phyloP scores from a whole-genome alignment of 768 basidiomycete species.

The Pholiota conissans region DNA sequence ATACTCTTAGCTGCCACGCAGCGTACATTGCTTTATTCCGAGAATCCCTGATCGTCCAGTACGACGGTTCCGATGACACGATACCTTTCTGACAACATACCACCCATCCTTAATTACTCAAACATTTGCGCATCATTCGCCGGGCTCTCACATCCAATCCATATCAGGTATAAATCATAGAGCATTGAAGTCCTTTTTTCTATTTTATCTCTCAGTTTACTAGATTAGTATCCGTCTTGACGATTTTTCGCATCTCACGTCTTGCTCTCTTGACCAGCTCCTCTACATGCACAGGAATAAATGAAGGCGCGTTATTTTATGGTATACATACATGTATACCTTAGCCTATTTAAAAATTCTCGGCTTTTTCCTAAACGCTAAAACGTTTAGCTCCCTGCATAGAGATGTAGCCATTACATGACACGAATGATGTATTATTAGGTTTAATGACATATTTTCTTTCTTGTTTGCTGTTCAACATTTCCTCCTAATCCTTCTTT shows the following conservation, averaged over 20 bases:
- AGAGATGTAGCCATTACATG: not conserved
- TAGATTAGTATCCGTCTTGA: not conserved
- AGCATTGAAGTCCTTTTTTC: not conserved
- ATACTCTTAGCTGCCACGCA: not conserved
- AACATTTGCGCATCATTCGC: not conserved
- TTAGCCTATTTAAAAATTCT: not conserved
- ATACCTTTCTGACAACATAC: not conserved
- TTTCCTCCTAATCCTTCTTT: not conserved
- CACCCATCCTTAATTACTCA: not conserved
- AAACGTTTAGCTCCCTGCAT: not conserved
- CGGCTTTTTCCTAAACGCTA: too few relatives aligned
- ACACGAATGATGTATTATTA: conserved; percentile 3
- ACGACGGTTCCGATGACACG: not conserved
- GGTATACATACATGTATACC: too few relatives aligned
- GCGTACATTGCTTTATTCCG: not conserved
- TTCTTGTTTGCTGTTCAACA: not conserved
- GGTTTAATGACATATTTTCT: not conserved
- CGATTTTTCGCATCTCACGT: not conserved
- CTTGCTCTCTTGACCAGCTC: not conserved
- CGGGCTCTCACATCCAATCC: not conserved
- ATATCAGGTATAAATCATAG: not conserved
- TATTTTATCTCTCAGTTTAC: not conserved
- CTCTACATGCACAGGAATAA: not conserved
- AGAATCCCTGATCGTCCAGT: not conserved
- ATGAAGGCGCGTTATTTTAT: not conserved